These are phyloP conservation scores for Claviceps paspali DNA, from an alignment of 2,329 filamentous ascomycete genomes.

Conservation along the genomic window DNA sequence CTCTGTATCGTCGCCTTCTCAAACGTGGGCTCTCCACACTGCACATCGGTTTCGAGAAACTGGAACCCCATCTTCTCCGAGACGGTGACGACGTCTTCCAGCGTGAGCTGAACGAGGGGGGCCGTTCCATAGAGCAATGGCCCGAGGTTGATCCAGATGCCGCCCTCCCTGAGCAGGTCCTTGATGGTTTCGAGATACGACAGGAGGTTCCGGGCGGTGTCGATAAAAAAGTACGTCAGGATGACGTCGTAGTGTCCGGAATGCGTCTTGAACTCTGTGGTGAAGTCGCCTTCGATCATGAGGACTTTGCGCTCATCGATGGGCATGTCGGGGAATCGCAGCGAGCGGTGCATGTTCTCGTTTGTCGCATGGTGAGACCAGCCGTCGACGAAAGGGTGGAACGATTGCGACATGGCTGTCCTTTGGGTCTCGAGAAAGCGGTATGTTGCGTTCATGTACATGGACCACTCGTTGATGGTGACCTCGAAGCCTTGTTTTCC, in stretches of 20 bases:
- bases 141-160: conserved; percentile 40
- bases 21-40: conserved; percentile 29
- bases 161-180: conserved; percentile 28
- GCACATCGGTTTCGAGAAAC: conserved; percentile 27
- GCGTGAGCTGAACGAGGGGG: conserved; percentile 37
- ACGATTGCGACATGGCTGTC: conserved; percentile 10
- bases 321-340: conserved; percentile 28
- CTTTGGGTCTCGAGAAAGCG: conserved; percentile 27
- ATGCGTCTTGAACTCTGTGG: conserved; percentile 19
- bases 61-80: conserved; percentile 35
- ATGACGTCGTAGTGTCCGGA: conserved; percentile 29
- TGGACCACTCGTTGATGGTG: conserved; percentile 41
- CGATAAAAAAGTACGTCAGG: conserved; percentile 44
- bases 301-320: conserved; percentile 23
- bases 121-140: conserved; percentile 39
- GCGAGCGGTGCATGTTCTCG: conserved; percentile 27
- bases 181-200: conserved; percentile 39
- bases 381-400: conserved; percentile 39
- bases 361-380: conserved; percentile 40
- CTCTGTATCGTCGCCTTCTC: conserved; percentile 24
- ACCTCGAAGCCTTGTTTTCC: conserved; percentile 32
- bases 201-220: conserved; percentile 41
- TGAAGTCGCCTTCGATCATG: conserved; percentile 42
- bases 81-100: conserved; percentile 36
- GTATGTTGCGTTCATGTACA: conserved; percentile 40